Conservation (phyloP, 768 basidiomycete species). For the Suillus placidus region DNA sequence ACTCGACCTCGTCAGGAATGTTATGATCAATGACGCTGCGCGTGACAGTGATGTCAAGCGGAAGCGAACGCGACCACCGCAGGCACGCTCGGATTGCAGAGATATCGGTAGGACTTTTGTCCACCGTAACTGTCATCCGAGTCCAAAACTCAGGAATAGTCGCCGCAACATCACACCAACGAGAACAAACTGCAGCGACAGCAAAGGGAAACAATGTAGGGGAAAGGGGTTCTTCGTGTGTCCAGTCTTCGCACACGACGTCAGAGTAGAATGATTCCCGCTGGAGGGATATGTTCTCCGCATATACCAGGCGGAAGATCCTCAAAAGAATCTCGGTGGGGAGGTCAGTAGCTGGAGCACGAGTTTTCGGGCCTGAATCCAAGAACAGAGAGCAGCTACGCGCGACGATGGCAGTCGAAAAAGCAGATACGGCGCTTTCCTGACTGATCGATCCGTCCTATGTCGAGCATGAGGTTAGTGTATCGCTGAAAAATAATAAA, state of each 20-base stretch:
- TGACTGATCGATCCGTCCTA: not conserved
- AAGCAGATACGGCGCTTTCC: not conserved
- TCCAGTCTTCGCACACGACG: not conserved
- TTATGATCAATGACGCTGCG: not conserved
- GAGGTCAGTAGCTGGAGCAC: not conserved
- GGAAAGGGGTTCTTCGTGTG: conserved; percentile 5
- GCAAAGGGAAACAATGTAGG: conserved; percentile 12
- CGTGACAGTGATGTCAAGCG: conserved; percentile 6
- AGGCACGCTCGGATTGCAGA: conserved; percentile 3
- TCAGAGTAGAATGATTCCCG: not conserved
- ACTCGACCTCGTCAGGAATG: not conserved
- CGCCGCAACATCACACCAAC: conserved; percentile 20
- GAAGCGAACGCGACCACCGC: conserved; percentile 7
- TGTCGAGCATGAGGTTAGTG: not conserved
- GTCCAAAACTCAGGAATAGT: conserved; percentile 21
- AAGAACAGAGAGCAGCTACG: not conserved
- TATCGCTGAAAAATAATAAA: not conserved
- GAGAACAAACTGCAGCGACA: conserved; percentile 20
- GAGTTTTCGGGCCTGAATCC: not conserved
- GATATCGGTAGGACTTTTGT: conserved; percentile 4
- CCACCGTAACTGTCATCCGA: conserved; percentile 21
- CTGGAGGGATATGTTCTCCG: not conserved
- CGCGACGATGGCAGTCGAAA: not conserved
- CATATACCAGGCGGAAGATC: conserved; percentile 3
- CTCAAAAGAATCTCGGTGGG: conserved; percentile 3